Percentiles rank a stretch among this genome's conserved stretches.
phyloP scores from a whole-genome alignment of 176 grass and related monocot species.

The Oryza meridionalis region DNA sequence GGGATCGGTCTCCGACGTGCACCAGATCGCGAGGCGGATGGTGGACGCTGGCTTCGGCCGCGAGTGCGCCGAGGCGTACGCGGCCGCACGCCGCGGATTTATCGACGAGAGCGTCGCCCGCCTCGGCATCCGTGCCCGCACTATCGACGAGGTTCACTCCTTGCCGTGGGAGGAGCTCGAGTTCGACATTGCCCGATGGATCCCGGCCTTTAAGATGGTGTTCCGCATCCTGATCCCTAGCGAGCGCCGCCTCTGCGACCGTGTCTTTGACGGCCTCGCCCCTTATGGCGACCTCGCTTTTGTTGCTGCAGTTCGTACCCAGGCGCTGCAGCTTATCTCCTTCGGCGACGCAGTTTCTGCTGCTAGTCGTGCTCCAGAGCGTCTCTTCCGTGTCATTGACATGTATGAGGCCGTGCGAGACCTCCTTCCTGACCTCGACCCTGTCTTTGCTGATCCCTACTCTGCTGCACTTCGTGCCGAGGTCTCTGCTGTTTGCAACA shows the following conservation, averaged over 20 bases:
- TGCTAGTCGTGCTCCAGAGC: conserved; percentile 75
- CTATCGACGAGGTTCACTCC: conserved; percentile 76
- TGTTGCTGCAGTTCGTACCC: conserved; percentile 70
- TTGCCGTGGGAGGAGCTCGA: conserved; percentile 79
- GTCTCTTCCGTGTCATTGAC: conserved; percentile 93
- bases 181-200: conserved; percentile 90
- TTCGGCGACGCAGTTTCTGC: conserved; percentile 83
- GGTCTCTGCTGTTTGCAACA: conserved; percentile 65
- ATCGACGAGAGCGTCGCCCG: conserved; percentile 91
- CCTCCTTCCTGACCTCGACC: conserved; percentile 81
- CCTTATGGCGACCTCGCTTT: conserved; percentile 91
- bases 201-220: conserved; percentile 86
- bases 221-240: conserved; percentile 92
- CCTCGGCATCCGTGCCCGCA: conserved; percentile 68
- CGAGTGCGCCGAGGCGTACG: conserved; percentile 86
- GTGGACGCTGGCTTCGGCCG: conserved; percentile 86
- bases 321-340: conserved; percentile 75
- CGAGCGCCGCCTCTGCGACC: conserved; percentile 93
- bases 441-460: conserved; percentile 83
- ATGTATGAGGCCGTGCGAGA: conserved; percentile 94
- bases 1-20: conserved; percentile 80
- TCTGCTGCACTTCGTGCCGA: conserved; percentile 80
- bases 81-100: conserved; percentile 71
- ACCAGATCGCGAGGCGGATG: conserved; percentile 85
- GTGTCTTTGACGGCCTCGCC: conserved; percentile 69